Base-by-base conservation (phyloP, 1,284 basidiomycete genomes). In the Rhodofomes roseus region DNA sequence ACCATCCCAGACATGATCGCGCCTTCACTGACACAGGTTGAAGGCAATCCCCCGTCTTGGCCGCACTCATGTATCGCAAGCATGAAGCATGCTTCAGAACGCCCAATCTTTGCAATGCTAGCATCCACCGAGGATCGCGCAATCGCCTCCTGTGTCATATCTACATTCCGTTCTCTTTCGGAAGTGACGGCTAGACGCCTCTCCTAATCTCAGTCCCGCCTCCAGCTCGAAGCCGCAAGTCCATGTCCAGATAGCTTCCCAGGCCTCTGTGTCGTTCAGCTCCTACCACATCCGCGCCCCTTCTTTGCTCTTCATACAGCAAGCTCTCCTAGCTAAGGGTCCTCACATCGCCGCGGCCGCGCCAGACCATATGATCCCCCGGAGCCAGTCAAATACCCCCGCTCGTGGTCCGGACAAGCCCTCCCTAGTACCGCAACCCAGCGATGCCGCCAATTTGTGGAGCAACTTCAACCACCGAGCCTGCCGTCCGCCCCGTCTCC, bases 401-500 rank as follows among this genome's bases (percentile, higher is more conserved):
- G 50, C 34, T 23, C 20, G 50, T 52, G 50, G 50, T 52, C 50
- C 50, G 50, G 50, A 52, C 50, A 25, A 52, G 50, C 50, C 48
- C 50, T 52, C 14, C n/a, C 20, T 52, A n/a, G 27, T 31, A 20
- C 23, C 25, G 25, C 46, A 48, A 29, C 46, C 46, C 46, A 48
- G 46, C 25, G 34, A 52, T 20, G 31, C 50, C 29, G 50, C 29
- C 29, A 52, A 20, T 34, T n/a, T 36, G 50, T 52, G 50, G 50
- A 52, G 34, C 50, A 18, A 36, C 50, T 52, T 52, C 50, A 34
- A 34, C 31, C 50, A 31, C 50, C 50, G 50, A 36, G 34, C 50
- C 31, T 52, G 31, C 34, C 50, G 22, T 36, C 31, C 50, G n/a
- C 31, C 50, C 3, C 25, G 46, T 48, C 46, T 18, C 27, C 16